These are phyloP conservation scores for Cladophialophora carrionii DNA, from an alignment of 2,329 filamentous ascomycete species.

Conservation along the genomic window DNA sequence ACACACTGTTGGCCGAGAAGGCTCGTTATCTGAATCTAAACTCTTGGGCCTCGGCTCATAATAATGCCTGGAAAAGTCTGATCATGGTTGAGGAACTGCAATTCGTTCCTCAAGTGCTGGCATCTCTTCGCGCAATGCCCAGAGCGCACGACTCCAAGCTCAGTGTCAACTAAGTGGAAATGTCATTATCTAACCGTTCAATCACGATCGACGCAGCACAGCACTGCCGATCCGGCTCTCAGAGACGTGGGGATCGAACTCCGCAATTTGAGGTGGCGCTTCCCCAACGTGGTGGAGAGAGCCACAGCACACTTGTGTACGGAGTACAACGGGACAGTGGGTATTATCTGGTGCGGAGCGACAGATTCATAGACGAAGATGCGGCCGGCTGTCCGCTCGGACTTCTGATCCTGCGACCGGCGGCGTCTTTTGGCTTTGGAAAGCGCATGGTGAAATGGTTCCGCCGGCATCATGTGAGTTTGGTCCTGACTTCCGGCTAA, in stretches of 20 bases:
- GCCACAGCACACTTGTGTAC: not conserved
- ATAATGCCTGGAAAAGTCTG: not conserved
- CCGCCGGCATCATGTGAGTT: not conserved
- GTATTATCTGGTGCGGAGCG: not conserved
- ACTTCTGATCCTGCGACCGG: not conserved
- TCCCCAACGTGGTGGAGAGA: not conserved
- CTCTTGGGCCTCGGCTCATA: not conserved
- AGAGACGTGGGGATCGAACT: not conserved
- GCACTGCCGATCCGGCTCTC: not conserved
- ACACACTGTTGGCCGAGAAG: too few relatives aligned
- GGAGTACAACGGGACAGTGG: not conserved
- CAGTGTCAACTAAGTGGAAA: not conserved
- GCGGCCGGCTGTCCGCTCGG: conserved; percentile 15
- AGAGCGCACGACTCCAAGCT: not conserved
- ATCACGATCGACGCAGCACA: too few relatives aligned
- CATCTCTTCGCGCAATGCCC: not conserved
- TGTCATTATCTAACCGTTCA: not conserved
- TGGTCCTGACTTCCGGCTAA: conserved; percentile 18
- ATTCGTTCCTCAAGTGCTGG: not conserved
- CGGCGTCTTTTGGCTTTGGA: not conserved
- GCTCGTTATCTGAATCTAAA: not conserved
- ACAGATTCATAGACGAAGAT: not conserved
- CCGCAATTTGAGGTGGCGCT: not conserved
- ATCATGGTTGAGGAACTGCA: too few relatives aligned
- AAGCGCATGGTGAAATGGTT: not conserved